Evolutionary conservation across 805 yeast species (phyloP).

Genomic region (Spathaspora passalidarum): DNA sequence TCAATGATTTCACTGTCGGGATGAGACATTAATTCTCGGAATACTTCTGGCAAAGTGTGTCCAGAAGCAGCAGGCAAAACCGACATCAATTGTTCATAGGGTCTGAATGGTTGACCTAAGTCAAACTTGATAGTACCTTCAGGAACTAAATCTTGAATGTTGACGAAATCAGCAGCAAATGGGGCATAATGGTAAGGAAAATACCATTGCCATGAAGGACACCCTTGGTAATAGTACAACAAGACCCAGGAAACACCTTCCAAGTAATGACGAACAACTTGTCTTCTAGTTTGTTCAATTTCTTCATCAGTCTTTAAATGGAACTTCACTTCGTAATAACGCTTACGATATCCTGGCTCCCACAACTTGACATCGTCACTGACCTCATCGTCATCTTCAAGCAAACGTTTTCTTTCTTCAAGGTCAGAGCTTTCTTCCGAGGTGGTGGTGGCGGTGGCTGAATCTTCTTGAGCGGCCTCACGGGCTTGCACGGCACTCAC

Average conservation of each 20-base stretch:
- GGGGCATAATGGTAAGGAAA: conserved; percentile 98
- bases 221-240: conserved; percentile 91
- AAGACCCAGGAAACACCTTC: conserved; percentile 98
- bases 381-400: conserved; percentile 14
- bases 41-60: conserved; percentile 77
- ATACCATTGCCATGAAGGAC: conserved; percentile 98
- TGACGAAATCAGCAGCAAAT: conserved; percentile 82
- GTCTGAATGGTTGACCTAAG: conserved; percentile 76
- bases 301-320: conserved; percentile 52
- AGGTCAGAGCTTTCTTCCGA: conserved; percentile 3
- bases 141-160: conserved; percentile 44
- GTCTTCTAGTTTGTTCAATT: conserved; percentile 50
- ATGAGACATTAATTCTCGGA: conserved; percentile 77
- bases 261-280: conserved; percentile 69
- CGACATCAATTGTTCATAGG: conserved; percentile 92
- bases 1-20: conserved; percentile 82
- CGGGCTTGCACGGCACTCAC: conserved; percentile 45
- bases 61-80: conserved; percentile 93
- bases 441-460: neutral
- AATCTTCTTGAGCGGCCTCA: conserved; percentile 7
- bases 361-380: conserved; percentile 60
- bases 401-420: conserved; percentile 11
- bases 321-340: conserved; percentile 81
- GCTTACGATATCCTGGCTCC: conserved; percentile 81
- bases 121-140: conserved; percentile 53